These are phyloP conservation scores for Crucihimalaya himalaica DNA, from an alignment of 345 rosid species.

Conservation along the genomic window DNA sequence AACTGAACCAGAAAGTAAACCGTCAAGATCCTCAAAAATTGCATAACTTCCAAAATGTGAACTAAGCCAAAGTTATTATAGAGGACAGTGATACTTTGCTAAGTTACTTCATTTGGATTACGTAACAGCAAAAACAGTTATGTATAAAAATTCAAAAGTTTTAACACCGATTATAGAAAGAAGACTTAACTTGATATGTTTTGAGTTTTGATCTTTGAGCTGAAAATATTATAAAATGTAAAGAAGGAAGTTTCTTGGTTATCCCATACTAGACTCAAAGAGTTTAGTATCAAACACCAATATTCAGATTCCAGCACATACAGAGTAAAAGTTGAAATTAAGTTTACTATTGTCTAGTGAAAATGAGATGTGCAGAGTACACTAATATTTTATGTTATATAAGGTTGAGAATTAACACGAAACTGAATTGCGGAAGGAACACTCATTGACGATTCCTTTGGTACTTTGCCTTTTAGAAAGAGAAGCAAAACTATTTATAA, in stretches of 20 bases:
- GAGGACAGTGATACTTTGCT: neutral
- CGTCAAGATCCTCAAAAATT: constrained; percentile 28
- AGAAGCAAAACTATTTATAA: neutral
- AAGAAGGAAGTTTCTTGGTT: neutral
- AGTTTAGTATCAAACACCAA: too few species aligned
- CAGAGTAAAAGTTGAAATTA: neutral
- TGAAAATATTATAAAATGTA: too few species aligned
- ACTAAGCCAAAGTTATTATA: neutral
- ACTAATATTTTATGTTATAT: neutral
- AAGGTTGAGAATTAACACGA: constrained; percentile 9
- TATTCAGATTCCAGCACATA: too few species aligned
- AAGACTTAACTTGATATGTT: neutral
- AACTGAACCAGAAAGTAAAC: neutral
- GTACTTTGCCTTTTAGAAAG: constrained; percentile 30
- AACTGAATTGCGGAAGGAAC: constrained; percentile 31
- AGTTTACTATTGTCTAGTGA: neutral
- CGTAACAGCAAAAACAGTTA: neutral
- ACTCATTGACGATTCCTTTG: constrained; percentile 33
- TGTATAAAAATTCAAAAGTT: neutral
- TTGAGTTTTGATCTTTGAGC: neutral
- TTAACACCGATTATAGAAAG: neutral
- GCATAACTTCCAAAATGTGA: constrained; percentile 16
- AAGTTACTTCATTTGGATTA: neutral
- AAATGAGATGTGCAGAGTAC: neutral
- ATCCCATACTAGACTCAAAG: neutral